Evolutionary conservation across 2,329 filamentous ascomycete species (phyloP).

Genomic region (Thelonectria blattea): DNA sequence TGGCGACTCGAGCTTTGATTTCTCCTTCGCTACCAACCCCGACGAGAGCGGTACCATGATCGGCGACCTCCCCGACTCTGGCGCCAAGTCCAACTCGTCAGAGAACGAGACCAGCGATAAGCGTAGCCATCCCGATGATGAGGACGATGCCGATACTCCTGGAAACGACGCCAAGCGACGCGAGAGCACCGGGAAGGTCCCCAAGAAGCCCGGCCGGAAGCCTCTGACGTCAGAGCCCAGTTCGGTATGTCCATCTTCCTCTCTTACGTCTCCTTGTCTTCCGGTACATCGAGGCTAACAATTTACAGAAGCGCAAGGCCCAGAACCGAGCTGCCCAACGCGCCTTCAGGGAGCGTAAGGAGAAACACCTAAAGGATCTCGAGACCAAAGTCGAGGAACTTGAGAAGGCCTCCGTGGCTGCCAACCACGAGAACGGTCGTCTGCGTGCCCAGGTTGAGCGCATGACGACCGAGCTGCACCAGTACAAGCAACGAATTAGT

Average conservation of each 20-base stretch:
- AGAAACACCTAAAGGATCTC: conserved; percentile 85
- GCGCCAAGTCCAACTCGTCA: conserved; percentile 63
- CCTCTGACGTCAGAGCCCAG: conserved; percentile 94
- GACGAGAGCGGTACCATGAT: conserved; percentile 71
- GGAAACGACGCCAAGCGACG: conserved; percentile 69
- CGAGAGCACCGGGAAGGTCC: conserved; percentile 81
- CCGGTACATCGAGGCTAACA: conserved; percentile 19
- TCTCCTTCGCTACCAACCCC: conserved; percentile 51
- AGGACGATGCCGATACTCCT: conserved; percentile 64
- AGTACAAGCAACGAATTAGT: conserved; percentile 88
- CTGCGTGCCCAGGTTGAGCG: conserved; percentile 89
- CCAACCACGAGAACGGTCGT: conserved; percentile 84
- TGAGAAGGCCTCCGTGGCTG: conserved; percentile 81
- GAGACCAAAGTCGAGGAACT: conserved; percentile 79
- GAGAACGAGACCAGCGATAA: conserved; percentile 67
- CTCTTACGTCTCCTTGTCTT: background rate
- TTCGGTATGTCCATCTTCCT: conserved; percentile 69
- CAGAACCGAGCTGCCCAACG: conserved; percentile 93
- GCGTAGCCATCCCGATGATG: conserved; percentile 73
- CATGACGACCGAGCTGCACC: conserved; percentile 81
- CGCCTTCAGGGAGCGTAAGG: conserved; percentile 93
- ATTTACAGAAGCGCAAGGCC: conserved; percentile 83
- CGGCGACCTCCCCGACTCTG: conserved; percentile 68
- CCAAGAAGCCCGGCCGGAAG: conserved; percentile 97
- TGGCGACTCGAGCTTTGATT: conserved; percentile 79